Percentiles rank a stretch among this genome's conserved stretches.
Evolutionary conservation across 495 filamentous ascomycete species (phyloP).

Genomic region (Penicillium coffeae): DNA sequence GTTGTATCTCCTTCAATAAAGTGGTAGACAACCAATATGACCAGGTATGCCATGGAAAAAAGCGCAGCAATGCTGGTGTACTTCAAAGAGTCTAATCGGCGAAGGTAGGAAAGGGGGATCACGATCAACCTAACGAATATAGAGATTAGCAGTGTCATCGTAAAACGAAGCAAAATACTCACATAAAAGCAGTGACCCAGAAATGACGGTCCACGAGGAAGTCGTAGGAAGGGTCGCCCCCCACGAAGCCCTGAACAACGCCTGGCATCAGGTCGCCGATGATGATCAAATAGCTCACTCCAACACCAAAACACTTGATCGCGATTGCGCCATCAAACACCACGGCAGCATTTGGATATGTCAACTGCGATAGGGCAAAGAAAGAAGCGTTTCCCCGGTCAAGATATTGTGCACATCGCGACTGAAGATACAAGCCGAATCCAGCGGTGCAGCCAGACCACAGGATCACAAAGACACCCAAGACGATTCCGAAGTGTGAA

Average conservation of each 20-base stretch:
- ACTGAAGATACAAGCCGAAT: slow-evolving; percentile 92
- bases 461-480: slow-evolving; percentile 78
- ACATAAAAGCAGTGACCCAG: slow-evolving; percentile 98
- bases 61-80: slow-evolving; percentile 93
- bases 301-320: slow-evolving; percentile 96
- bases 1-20: slow-evolving; percentile 76
- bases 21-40: slow-evolving; percentile 87
- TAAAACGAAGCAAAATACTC: slow-evolving; percentile 18
- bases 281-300: slow-evolving; percentile 95
- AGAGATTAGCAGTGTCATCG: neutral
- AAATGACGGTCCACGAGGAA: slow-evolving; percentile 88
- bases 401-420: slow-evolving; percentile 85
- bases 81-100: slow-evolving; percentile 88
- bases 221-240: slow-evolving; percentile 54
- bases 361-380: slow-evolving; percentile 91
- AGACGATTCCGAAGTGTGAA: slow-evolving; percentile 82
- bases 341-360: slow-evolving; percentile 93
- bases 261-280: slow-evolving; percentile 98
- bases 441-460: slow-evolving; percentile 88
- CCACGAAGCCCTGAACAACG: slow-evolving; percentile 72
- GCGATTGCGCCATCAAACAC: slow-evolving; percentile 95
- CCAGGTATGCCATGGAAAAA: slow-evolving; percentile 88
- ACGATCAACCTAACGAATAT: slow-evolving; percentile 66
- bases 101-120: slow-evolving; percentile 88
- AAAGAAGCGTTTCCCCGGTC: slow-evolving; percentile 80